Base-by-base conservation (phyloP, 1,284 basidiomycete species). In the Cutaneotrichosporon sp. region DNA sequence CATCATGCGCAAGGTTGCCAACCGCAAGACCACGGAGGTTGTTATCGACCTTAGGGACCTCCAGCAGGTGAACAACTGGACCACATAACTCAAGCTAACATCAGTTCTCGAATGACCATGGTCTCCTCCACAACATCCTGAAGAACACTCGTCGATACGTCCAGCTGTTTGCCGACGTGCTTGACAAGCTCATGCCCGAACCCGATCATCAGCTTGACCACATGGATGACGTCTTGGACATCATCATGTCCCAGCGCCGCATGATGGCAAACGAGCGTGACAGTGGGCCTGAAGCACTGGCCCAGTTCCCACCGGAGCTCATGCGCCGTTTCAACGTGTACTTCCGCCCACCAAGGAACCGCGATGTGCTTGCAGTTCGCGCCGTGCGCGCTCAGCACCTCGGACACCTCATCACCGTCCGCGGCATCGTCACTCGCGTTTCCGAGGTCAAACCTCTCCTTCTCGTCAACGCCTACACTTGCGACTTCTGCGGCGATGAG, bases 401-500 rank as follows among this genome's bases (percentile, higher is more conserved):
- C 20, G 96, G 96, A 47, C 86, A 84, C 64, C 80, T 98, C 57
- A 93, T 99, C 71, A 97, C 91, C 19, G 88, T 96, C 57, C 88
- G 94, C 39, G 96, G 94, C 45, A 97, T 99, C 65, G 92, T 98
- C 47, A 99, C 93, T 17, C 90, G 96, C 51, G 92, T 98, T 3
- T 96, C 91, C 8, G 96, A 98, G 79, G 96, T 99, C 70, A 98
- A 98, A 70, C 96, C 96, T 9, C 84, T 97, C 29, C 82, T 99
- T 12, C 86, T 90, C 62, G 93, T 98, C 69, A 97, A 97, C 75
- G 96, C 94, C 26, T 98, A 97, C 75, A 96, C 96, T 0, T 99
- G 96, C 77, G 96, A 98, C 72, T 85, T 90, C 47, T 99, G 96
- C 71, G 96, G 96, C 43, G 90, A 90, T 46, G 96, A 99, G 74